These are phyloP conservation scores for Pyrenophora teres DNA, from an alignment of 2,329 filamentous ascomycete genomes.

Conservation along the genomic window DNA sequence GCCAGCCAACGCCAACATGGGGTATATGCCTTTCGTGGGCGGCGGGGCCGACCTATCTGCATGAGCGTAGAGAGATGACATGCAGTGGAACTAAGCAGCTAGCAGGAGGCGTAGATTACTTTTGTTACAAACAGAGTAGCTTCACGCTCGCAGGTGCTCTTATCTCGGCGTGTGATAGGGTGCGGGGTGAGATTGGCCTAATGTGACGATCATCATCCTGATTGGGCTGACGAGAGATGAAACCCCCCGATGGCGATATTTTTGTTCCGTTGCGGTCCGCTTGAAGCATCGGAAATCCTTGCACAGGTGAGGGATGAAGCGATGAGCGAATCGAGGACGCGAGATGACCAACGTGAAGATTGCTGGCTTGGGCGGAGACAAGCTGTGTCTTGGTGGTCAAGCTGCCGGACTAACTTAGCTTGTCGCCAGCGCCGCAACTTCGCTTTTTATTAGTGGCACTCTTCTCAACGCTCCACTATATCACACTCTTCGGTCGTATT, in stretches of 20 bases:
- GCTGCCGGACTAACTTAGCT: too few species aligned
- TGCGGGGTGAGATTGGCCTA: slow-evolving; percentile 13
- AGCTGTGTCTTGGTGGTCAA: too few species aligned
- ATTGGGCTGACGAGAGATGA: slow-evolving; percentile 30
- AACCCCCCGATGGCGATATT: slow-evolving; percentile 1
- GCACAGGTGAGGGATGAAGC: slow-evolving; percentile 25
- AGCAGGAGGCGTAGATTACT: slow-evolving; percentile 22
- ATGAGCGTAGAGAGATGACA: slow-evolving; percentile 8
- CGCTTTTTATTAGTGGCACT: too few species aligned
- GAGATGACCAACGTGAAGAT: slow-evolving; percentile 26
- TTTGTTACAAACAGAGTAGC: slow-evolving; percentile 19
- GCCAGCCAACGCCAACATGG: slow-evolving; percentile 7
- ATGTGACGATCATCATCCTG: slow-evolving; percentile 22
- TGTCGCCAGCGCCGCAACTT: too few species aligned
- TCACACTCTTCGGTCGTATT: too few species aligned
- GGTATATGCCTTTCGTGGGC: slow-evolving; percentile 25
- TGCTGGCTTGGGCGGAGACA: not conserved
- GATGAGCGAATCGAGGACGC: slow-evolving; percentile 29
- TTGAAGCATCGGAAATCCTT: slow-evolving; percentile 17
- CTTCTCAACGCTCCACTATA: too few species aligned
- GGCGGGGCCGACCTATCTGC: slow-evolving; percentile 37
- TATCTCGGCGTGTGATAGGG: slow-evolving; percentile 38
- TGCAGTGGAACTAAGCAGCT: slow-evolving; percentile 9
- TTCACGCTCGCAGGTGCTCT: slow-evolving; percentile 29
- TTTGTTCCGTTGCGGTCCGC: not conserved